Evolutionary conservation across 768 basidiomycete species (phyloP), one percentile per base, ranked within the genome.

Genomic region (Suillus luteus): DNA sequence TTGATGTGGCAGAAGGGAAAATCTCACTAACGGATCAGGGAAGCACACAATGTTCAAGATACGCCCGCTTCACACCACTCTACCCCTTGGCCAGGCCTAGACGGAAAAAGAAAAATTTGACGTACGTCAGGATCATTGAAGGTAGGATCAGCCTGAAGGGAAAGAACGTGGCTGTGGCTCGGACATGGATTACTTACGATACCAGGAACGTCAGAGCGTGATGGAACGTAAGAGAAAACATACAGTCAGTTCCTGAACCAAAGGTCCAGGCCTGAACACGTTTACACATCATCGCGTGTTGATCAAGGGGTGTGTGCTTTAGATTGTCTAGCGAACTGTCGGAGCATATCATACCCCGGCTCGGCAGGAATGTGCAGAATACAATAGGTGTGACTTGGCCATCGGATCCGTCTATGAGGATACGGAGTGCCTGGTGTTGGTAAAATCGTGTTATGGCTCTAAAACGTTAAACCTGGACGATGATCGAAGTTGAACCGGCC

Each of bases 81-180:
- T 19, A 6, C 55, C 55, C 55, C 55, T 62, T 62, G 55, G 24
- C 55, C 1, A 62, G 61, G n/a, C 55, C 61, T 5, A 27, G 54
- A 12, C 31, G 0, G 5, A 22, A 31, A 55, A 11, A 33, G 37
- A 38, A 62, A 27, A 0, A 10, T 31, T 41, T 40, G 38, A 57
- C 55, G 38, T 40, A 38, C 2, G 15, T 24, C n/a, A 4, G 6
- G n/a, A 57, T 40, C 2, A 40, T 5, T 15, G 4, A 48, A 22
- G 12, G 5, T 10, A 58, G 15, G 55, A 31, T 58, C 10, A 41
- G 27, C 40, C 38, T 58, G 24, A 58, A 41, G 38, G 55, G 37
- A 57, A 49, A 37, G 33, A 38, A 14, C 15, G 38, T 33, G 52
- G 11, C 24, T 55, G 38, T 17, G 59, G 15, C 10, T 11, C n/a